phyloP scores from a whole-genome alignment of 768 basidiomycete genomes.

The Tephrocybe sp. region DNA sequence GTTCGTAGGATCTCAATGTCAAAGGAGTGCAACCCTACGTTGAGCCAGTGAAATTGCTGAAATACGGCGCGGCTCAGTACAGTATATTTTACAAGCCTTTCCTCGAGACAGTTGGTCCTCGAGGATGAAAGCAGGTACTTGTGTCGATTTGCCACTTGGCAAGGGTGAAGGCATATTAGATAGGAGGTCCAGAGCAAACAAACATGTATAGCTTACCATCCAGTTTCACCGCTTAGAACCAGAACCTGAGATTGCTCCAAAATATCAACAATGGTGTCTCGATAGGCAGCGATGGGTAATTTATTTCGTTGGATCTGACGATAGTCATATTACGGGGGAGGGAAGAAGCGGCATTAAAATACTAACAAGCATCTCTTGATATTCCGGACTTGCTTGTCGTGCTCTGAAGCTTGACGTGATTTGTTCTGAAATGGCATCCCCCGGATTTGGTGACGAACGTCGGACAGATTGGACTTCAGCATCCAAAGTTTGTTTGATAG shows the following conservation, averaged over 20 bases:
- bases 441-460: conserved; percentile 11
- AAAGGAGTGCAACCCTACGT: conserved; percentile 36
- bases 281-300: conserved; percentile 85
- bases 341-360: not conserved
- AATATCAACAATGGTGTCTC: conserved; percentile 64
- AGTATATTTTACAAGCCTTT: conserved; percentile 83
- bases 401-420: conserved; percentile 56
- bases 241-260: conserved; percentile 79
- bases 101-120: conserved; percentile 85
- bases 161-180: conserved; percentile 9
- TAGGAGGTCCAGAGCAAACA: not conserved
- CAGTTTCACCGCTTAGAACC: conserved; percentile 65
- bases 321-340: conserved; percentile 3
- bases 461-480: conserved; percentile 6
- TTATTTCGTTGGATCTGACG: conserved; percentile 66
- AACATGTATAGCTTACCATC: conserved; percentile 29
- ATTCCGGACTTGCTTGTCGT: conserved; percentile 61
- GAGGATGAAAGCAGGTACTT: conserved; percentile 90
- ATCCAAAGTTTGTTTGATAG: conserved; percentile 19
- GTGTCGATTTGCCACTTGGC: conserved; percentile 90
- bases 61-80: conserved; percentile 93
- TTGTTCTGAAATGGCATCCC: conserved; percentile 39
- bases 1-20: conserved; percentile 4
- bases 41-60: conserved; percentile 95
- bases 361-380: conserved; percentile 88